Evolutionary conservation across 2,329 filamentous ascomycete species (phyloP), one percentile per base, ranked within the genome.

Genomic region (Ascomycota sp.): DNA sequence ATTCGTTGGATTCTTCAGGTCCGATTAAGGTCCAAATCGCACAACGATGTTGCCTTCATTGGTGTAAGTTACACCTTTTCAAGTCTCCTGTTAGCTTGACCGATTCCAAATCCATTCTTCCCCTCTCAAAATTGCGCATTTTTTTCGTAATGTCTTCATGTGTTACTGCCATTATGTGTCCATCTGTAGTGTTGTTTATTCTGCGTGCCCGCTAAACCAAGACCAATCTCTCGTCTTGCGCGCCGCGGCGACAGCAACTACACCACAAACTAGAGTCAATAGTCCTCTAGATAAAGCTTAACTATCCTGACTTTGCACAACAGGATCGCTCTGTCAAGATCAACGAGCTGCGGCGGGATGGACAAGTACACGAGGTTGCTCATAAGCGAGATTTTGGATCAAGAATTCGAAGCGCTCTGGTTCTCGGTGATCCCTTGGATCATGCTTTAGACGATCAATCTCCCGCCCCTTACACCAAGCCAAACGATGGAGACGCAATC

Each of bases 21-120:
- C n/a, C 69, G 75, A 35, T 59, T 95, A 34, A 67, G 85, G 33
- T 73, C 73, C 32, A 59, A 62, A 30, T 52, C 62, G 26, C 61
- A 72, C 35, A 83, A 89, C 40, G 85, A 95, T 54, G 69, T 94
- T 37, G 75, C 85, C 23, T 82, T 93, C 41, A 65, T 98, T 33
- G 80, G 83, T 31, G 73, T 77, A 60, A 53, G 70, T 63, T 20
- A 9, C 15, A 7, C 26, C 5, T 9, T 10, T 20, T 10, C 15
- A 27, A 27, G 7, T n/a, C 6, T 11, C n/a, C n/a, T n/a, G n/a
- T n/a, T n/a, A n/a, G n/a, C n/a, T n/a, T n/a, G n/a, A n/a, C n/a
- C n/a, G n/a, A n/a, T n/a, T n/a, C n/a, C n/a, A n/a, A n/a, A n/a
- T n/a, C n/a, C n/a, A n/a, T n/a, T n/a, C n/a, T n/a, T n/a, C n/a